Evolutionary conservation across 805 yeast species (phyloP).

Genomic region (Suhomyces sp.): DNA sequence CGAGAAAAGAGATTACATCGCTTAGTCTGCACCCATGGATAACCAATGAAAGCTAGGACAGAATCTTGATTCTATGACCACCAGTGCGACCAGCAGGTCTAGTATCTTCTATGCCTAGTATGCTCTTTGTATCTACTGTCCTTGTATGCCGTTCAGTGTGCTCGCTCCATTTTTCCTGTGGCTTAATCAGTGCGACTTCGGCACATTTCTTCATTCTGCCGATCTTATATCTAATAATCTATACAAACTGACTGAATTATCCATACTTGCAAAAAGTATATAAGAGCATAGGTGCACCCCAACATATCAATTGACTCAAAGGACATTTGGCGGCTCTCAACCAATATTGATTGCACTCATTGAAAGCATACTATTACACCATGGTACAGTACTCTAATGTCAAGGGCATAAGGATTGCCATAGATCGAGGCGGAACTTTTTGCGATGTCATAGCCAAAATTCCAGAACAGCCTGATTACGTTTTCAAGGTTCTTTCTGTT

Average conservation of each 20-base stretch:
- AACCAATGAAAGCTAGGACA: too few relatives aligned
- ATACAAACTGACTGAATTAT: background rate
- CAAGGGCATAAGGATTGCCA: conserved; percentile 28
- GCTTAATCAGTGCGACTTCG: background rate
- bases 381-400: background rate
- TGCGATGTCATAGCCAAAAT: conserved; percentile 63
- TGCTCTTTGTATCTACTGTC: too few relatives aligned
- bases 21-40: too few relatives aligned
- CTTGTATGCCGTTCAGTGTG: too few relatives aligned
- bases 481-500: conserved; percentile 78
- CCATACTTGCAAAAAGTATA: background rate
- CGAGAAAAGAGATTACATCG: too few relatives aligned
- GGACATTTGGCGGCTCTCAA: too few relatives aligned
- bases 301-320: background rate
- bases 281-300: background rate
- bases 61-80: too few relatives aligned
- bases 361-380: background rate
- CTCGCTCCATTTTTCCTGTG: background rate
- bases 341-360: background rate
- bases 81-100: too few relatives aligned
- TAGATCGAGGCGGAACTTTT: conserved; percentile 79
- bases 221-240: background rate
- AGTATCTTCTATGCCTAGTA: too few relatives aligned
- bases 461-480: conserved; percentile 54
- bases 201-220: background rate